Conservation (phyloP, 169 alveolate genomes). For the Plasmodium falciparum region DNA sequence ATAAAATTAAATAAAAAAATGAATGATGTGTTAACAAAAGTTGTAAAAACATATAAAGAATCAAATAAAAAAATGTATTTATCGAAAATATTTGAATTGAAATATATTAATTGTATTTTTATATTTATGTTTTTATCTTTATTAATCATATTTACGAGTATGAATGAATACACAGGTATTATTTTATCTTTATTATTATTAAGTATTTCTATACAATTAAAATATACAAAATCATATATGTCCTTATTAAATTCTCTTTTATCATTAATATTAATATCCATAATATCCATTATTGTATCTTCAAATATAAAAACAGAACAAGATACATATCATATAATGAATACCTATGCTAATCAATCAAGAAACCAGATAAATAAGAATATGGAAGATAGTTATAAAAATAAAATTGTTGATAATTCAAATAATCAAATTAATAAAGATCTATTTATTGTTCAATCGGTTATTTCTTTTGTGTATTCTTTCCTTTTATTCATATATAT, state of each 20-base stretch:
- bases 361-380: not conserved
- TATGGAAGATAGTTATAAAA: not conserved
- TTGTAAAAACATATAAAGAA: constrained; percentile 21
- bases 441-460: constrained; percentile 23
- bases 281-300: constrained; percentile 19
- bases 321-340: not conserved
- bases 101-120: constrained; percentile 57
- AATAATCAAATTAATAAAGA: constrained; percentile 12
- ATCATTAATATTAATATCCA: constrained; percentile 45
- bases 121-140: constrained; percentile 66
- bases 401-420: not conserved
- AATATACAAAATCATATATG: constrained; percentile 40
- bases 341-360: not conserved
- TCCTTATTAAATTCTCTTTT: constrained; percentile 47
- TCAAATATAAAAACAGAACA: constrained; percentile 15
- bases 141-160: constrained; percentile 45
- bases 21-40: constrained; percentile 25
- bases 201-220: constrained; percentile 58
- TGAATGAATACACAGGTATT: constrained; percentile 46
- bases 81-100: constrained; percentile 62
- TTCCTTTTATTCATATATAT: constrained; percentile 49
- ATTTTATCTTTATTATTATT: constrained; percentile 41
- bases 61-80: constrained; percentile 64
- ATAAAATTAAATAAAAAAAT: constrained; percentile 58
- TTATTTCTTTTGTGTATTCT: constrained; percentile 31